A percentile compares a stretch with the other conserved stretches of the same genome.
phyloP scores from a whole-genome alignment of 495 filamentous ascomycete genomes.

The Daldinia vernicosa region DNA sequence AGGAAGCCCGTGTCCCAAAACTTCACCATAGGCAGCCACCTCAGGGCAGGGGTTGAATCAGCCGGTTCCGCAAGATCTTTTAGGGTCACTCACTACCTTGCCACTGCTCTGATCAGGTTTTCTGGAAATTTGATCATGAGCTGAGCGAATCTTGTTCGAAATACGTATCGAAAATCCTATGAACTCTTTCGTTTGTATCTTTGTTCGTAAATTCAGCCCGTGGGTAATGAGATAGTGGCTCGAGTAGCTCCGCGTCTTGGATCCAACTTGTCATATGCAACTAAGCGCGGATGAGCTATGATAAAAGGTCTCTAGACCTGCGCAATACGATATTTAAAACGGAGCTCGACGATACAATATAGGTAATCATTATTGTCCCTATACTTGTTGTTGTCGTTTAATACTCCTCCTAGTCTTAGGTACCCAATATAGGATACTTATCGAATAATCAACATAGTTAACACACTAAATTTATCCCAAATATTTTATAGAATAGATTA shows the following conservation, averaged over 20 bases:
- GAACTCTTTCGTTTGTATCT: not conserved
- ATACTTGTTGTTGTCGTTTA: not conserved
- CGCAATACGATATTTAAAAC: not conserved
- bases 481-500: too few species aligned
- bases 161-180: not conserved
- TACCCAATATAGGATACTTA: not conserved
- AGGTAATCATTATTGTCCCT: not conserved
- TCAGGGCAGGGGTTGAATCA: not conserved
- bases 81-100: conserved; percentile 1
- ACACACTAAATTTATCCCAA: too few species aligned
- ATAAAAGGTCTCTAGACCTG: conserved; percentile 6
- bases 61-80: conserved; percentile 3
- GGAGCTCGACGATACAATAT: not conserved
- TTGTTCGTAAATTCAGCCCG: not conserved
- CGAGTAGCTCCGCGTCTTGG: not conserved
- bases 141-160: not conserved
- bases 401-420: not conserved
- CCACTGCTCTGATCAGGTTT: conserved; percentile 5
- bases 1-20: not conserved
- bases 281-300: not conserved
- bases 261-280: conserved; percentile 7
- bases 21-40: not conserved
- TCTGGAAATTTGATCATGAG: conserved; percentile 1
- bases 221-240: not conserved
- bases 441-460: not conserved